Base-by-base conservation (phyloP, 345 rosid species). In the Anacardium occidentale region DNA sequence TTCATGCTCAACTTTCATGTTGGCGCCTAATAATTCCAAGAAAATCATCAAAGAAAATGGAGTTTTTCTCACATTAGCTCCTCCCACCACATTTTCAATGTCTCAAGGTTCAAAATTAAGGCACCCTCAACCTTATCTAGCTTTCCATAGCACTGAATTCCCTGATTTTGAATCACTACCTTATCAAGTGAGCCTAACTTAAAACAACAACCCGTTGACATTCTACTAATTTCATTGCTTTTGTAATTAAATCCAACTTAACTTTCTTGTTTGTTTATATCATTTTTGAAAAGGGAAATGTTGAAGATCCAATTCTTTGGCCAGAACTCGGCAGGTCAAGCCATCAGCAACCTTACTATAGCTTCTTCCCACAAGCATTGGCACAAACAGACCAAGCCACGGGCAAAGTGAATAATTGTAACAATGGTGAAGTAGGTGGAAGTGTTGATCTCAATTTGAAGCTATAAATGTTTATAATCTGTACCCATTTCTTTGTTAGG, bases 401-500 rank as follows among this genome's bases (percentile, higher is more conserved):
- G 42, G 65, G 68, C 17, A 29, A 69, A 7, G 54, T 40, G 59
- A 60, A 12, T 66, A 74, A 34, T 4, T 57, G 64, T 62, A 64
- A 74, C 34, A 73, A 67, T 65, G 85, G 74, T 63, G 84, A 79
- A 74, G 71, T 75, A 8, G 82, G 69, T 56, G 90, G 71, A 70
- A 71, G 69, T 59, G 68, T 88, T 55, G 92, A 86, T 77, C 86
- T 88, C 51, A 79, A 85, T 79, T 72, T 88, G 82, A 83, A 79
- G 80, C 65, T 88, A 67, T 83, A 70, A 71, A 62, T 18, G 25
- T 10, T 24, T 51, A 37, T 8, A 68, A 60, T 63, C n/a, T 29
- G 48, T 29, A 59, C 5, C 65, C 65, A 15, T 63, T 63, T 47
- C 20, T 32, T 26, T 54, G 18, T 37, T 61, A 24, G 72, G 59